Conservation (phyloP, 164 flowering plant genomes). For the Vitis cinerea region DNA sequence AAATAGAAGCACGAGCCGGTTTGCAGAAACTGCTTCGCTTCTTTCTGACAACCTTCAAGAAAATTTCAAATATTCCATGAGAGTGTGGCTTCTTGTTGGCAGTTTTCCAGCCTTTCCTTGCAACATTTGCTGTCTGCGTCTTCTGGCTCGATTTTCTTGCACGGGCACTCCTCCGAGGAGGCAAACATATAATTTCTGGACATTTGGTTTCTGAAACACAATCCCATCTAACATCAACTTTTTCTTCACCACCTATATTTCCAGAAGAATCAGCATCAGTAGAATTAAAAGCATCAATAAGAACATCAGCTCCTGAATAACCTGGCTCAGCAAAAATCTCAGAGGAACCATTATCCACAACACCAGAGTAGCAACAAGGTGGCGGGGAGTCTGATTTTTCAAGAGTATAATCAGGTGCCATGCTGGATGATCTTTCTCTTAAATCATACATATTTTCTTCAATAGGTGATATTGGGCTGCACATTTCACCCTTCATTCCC, state of each 20-base stretch:
- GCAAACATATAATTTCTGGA: slow-evolving; percentile 18
- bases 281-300: slow-evolving; percentile 20
- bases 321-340: slow-evolving; percentile 10
- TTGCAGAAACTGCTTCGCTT: slow-evolving; percentile 59
- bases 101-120: slow-evolving; percentile 24
- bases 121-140: slow-evolving; percentile 23
- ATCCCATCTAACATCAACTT: slow-evolving; percentile 13
- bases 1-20: slow-evolving; percentile 51
- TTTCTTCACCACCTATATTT: slow-evolving; percentile 21
- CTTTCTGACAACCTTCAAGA: slow-evolving; percentile 31
- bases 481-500: slow-evolving; percentile 3
- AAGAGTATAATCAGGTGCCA: slow-evolving; percentile 8
- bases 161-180: slow-evolving; percentile 33
- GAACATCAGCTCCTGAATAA: slow-evolving; percentile 16
- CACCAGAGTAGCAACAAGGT: slow-evolving; percentile 16
- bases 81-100: slow-evolving; percentile 14
- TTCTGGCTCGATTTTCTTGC: slow-evolving; percentile 26
- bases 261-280: slow-evolving; percentile 17
- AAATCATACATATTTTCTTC: slow-evolving; percentile 21
- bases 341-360: slow-evolving; percentile 14
- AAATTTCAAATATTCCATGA: slow-evolving; percentile 11
- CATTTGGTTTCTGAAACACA: slow-evolving; percentile 18
- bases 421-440: slow-evolving; percentile 8
- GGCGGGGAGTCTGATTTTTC: slow-evolving; percentile 18
- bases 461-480: slow-evolving; percentile 1